Evolutionary conservation across 768 basidiomycete species (phyloP).

Genomic region (Boletus tomentosulus): DNA sequence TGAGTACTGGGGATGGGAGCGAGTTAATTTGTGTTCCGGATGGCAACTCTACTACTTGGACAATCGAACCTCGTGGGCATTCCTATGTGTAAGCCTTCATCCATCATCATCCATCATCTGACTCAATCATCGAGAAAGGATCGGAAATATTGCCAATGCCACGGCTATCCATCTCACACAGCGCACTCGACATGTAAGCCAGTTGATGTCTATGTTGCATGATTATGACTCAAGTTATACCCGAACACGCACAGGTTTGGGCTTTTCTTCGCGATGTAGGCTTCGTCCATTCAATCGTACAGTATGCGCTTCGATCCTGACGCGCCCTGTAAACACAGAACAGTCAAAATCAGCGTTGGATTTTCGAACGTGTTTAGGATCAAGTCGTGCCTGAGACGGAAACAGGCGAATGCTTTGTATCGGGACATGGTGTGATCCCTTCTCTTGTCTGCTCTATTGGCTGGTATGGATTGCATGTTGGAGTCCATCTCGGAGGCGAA

Average conservation of each 20-base stretch:
- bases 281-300: neutral
- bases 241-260: neutral
- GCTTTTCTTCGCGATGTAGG: conserved; percentile 2
- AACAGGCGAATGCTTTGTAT: neutral
- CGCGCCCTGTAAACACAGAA: neutral
- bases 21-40: neutral
- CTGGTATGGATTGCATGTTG: neutral
- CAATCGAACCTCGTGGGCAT: neutral
- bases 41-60: neutral
- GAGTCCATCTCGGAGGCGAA: neutral
- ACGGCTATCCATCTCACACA: conserved; percentile 2
- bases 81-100: neutral
- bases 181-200: conserved; percentile 1
- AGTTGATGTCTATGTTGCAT: neutral
- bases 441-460: neutral
- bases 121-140: neutral
- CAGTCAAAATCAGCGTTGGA: conserved; percentile 7
- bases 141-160: conserved; percentile 7
- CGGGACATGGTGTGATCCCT: too few species aligned
- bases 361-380: conserved; percentile 1
- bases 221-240: neutral
- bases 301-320: neutral
- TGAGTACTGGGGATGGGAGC: neutral
- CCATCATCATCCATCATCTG: too few species aligned
- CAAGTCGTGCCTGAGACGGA: neutral